phyloP scores from a whole-genome alignment of 2,329 filamentous ascomycete genomes.

The Hypoxylon sp. region DNA sequence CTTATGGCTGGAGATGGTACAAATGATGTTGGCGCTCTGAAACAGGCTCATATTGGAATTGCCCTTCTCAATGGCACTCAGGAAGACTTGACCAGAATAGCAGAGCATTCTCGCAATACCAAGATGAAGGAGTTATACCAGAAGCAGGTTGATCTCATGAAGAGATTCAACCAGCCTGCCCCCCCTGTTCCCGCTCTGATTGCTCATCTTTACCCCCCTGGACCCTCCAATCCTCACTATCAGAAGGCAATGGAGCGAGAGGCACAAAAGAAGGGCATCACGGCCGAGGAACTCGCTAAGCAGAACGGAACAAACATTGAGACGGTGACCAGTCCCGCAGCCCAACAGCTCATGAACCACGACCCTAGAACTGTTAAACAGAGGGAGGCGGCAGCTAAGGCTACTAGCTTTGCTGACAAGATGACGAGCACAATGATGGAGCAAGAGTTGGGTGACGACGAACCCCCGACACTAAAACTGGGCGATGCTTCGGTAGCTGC shows the following conservation, averaged over 20 bases:
- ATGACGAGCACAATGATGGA: slow-evolving; percentile 91
- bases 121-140: slow-evolving; percentile 99
- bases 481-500: slow-evolving; percentile 97
- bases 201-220: slow-evolving; percentile 93
- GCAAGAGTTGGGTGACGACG: slow-evolving; percentile 84
- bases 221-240: slow-evolving; percentile 92
- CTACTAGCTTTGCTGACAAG: slow-evolving; percentile 84
- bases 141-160: slow-evolving; percentile 93
- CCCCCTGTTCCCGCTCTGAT: slow-evolving; percentile 95
- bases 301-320: slow-evolving; percentile 67
- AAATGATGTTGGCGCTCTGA: slow-evolving; percentile 96
- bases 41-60: slow-evolving; percentile 97
- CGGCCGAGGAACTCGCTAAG: slow-evolving; percentile 68
- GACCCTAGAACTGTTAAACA: slow-evolving; percentile 69
- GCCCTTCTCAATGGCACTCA: slow-evolving; percentile 94
- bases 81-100: slow-evolving; percentile 90
- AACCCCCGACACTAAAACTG: slow-evolving; percentile 95
- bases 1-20: slow-evolving; percentile 99
- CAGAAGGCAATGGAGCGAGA: slow-evolving; percentile 91
- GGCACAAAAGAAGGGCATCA: slow-evolving; percentile 79
- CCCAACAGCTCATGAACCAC: slow-evolving; percentile 67
- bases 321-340: slow-evolving; percentile 74
- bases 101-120: slow-evolving; percentile 91
- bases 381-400: slow-evolving; percentile 76
- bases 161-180: slow-evolving; percentile 90